Base-by-base conservation (phyloP, 306 rosid species). In the Dryas drummondii region DNA sequence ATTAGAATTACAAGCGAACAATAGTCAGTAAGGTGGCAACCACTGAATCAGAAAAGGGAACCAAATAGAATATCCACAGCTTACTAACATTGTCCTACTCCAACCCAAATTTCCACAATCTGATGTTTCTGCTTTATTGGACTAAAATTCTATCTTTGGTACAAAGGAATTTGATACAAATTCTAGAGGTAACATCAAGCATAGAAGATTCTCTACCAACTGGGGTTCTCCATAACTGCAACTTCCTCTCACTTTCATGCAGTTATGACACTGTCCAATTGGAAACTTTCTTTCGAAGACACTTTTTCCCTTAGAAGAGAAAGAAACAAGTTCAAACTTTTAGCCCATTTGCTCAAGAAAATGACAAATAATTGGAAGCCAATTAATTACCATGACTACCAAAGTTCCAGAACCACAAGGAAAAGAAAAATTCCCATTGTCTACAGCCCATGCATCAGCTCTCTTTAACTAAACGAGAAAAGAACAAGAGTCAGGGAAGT, bases 101-200 rank as follows among this genome's bases (percentile, higher is more conserved):
- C 56, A 49, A 17, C 50, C 19, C 49, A 15, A 9, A 68, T 15
- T 32, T 58, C 53, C 4, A 55, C 47, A 54, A 53, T 60, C 50
- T 65, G 61, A 70, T 72, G 58, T 71, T 52, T 62, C 76, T 85
- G 67, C 76, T 75, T 79, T 72, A 56, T 37, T 68, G 68, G 45
- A 19, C 78, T 81, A 81, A 59, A 81, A 70, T 81, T 55, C 67
- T 50, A 81, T 27, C 22, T 48, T 22, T 47, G 72, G 73, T 68
- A 60, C 44, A 55, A 32, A 77, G 79, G 89, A 79, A 81, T 88
- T 77, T 68, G 83, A 87, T 86, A 83, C 88, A 70, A 76, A 81
- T 77, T 85, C 88, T 79, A 11, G 13, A 70, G 72, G 60, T 63
- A 80, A 76, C 78, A 81, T 71, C 80, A 64, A 9, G 13, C 73